Base-by-base conservation (phyloP, 805 yeast species). In the Lipomyces sp. region DNA sequence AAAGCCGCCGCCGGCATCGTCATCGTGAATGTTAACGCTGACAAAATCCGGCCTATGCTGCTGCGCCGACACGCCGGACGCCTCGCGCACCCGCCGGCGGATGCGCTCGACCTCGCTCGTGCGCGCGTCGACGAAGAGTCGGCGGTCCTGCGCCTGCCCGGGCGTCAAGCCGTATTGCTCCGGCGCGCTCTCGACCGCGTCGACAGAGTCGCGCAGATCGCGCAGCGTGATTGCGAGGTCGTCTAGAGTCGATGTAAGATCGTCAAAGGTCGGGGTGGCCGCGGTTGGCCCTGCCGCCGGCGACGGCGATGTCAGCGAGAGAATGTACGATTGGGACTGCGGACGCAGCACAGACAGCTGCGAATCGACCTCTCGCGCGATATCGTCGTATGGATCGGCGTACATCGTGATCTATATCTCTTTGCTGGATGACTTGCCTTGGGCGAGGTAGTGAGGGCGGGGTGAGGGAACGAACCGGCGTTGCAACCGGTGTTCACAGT, bases 381-480 rank as follows among this genome's bases (percentile, higher is more conserved):
- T 57, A 34, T 58, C 61, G 37, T 51, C 55, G 43, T 51, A 58
- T 14, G 61, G 61, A 41, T 58, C 61, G 16, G 47, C 39, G 32
- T 45, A 45, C 59, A 55, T 53, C 18, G 3, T 42, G 11, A 6
- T 16, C 4, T 13, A n/a, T n/a, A n/a, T n/a, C n/a, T n/a, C n/a
- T n/a, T n/a, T n/a, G n/a, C 4, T 24, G 42, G 31, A 14, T 7
- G n/a, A 32, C n/a, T 32, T 4, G 18, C 5, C 8, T 7, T 16
- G 35, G 13, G 8, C n/a, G 16, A 16, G n/a, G 6, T 7, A 14
- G 35, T 13, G 18, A 32, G 35, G 35, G 35, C n/a, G 35, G 13
- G 6, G 35, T n/a, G 18, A n/a, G 35, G n/a, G 18, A 32, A 7
- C 6, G 35, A 32, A 13, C 35, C 18, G n/a, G n/a, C 35, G 35